A percentile compares a stretch with the other conserved stretches of the same genome.
These are phyloP conservation scores for Calonectria multiphialidica DNA, from an alignment of 2,329 filamentous ascomycete species.

Conservation along the genomic window DNA sequence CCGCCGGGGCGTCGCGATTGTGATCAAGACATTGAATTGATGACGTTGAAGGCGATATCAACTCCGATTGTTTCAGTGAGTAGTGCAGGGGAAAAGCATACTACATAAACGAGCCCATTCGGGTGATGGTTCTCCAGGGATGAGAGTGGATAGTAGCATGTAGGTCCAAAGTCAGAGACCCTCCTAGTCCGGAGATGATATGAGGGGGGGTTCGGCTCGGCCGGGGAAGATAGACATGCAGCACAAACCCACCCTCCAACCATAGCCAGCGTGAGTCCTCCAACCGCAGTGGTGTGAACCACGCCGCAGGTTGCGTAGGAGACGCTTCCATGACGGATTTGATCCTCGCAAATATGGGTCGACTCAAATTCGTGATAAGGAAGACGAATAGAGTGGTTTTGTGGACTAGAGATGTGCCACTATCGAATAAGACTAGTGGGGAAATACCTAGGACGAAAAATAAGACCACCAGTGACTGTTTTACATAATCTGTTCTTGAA, in stretches of 20 bases:
- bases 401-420: constrained; percentile 71
- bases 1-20: constrained; percentile 73
- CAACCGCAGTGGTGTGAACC: constrained; percentile 75
- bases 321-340: constrained; percentile 68
- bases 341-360: constrained; percentile 57
- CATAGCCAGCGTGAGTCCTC: constrained; percentile 74
- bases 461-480: constrained; percentile 68
- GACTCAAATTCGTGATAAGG: constrained; percentile 11
- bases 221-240: constrained; percentile 75
- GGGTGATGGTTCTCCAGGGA: constrained; percentile 63
- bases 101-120: constrained; percentile 68
- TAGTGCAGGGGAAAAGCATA: constrained; percentile 79
- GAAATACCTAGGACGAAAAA: constrained; percentile 77
- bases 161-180: constrained; percentile 68
- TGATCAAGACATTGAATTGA: constrained; percentile 86
- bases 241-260: constrained; percentile 69
- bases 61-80: constrained; percentile 77
- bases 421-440: constrained; percentile 77
- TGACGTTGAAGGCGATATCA: constrained; percentile 80
- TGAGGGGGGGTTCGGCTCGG: constrained; percentile 73
- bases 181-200: constrained; percentile 70
- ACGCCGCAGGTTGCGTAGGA: constrained; percentile 74
- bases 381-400: neutral
- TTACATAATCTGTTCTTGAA: constrained; percentile 79
- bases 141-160: constrained; percentile 73